These are phyloP conservation scores for Hypoxylon fragiforme DNA, from an alignment of 495 filamentous ascomycete genomes.

Conservation along the genomic window DNA sequence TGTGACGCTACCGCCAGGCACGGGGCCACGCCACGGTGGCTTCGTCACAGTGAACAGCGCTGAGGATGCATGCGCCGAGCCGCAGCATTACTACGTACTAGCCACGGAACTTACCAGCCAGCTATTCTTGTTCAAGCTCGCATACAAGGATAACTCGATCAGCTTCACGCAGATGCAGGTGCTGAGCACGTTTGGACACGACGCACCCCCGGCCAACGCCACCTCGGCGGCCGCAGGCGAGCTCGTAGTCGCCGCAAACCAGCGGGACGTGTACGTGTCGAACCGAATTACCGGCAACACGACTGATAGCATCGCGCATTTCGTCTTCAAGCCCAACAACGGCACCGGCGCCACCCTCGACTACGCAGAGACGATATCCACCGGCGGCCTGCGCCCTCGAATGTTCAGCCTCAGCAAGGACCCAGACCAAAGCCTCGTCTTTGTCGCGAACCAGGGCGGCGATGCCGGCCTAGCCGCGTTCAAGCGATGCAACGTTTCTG, in stretches of 20 bases:
- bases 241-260: conserved; percentile 35
- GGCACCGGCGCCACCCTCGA: conserved; percentile 22
- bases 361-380: conserved; percentile 27
- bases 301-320: conserved; percentile 42
- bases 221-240: conserved; percentile 35
- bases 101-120: conserved; percentile 38
- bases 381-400: conserved; percentile 36
- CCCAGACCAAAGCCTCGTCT: conserved; percentile 22
- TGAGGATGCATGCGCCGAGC: no score
- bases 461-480: conserved; percentile 34
- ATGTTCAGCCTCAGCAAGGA: conserved; percentile 39
- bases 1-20: conserved; percentile 23
- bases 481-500: conserved; percentile 16
- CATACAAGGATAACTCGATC: conserved; percentile 28
- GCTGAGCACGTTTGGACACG: conserved; percentile 36
- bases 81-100: conserved; percentile 31
- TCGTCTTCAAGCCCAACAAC: conserved; percentile 21
- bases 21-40: conserved; percentile 41
- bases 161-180: conserved; percentile 23
- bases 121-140: conserved; percentile 35
- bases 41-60: conserved; percentile 34
- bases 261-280: conserved; percentile 39
- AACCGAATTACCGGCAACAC: conserved; percentile 39
- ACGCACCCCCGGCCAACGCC: conserved; percentile 27
- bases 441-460: conserved; percentile 41